Conservation (phyloP, 2,329 filamentous ascomycete genomes). For the Aotearoamyces nothofagi region DNA sequence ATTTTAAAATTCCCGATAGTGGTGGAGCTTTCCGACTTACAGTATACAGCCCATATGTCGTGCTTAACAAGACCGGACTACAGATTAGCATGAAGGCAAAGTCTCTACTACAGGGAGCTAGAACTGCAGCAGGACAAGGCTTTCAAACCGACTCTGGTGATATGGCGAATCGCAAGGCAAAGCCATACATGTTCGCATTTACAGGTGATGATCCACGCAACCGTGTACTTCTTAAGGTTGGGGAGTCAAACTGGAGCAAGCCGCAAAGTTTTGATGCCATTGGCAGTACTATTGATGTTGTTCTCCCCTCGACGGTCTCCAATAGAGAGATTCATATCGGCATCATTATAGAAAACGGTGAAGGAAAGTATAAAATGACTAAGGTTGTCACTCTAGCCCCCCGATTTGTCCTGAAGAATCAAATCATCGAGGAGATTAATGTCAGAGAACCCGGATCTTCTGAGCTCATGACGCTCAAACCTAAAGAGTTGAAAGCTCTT, state of each 20-base stretch:
- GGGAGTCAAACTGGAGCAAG: constrained; percentile 89
- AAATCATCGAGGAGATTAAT: constrained; percentile 73
- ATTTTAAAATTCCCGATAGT: constrained; percentile 77
- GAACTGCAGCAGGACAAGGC: constrained; percentile 68
- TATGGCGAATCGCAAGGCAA: constrained; percentile 49
- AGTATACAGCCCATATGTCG: constrained; percentile 85
- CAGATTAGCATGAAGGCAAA: constrained; percentile 81
- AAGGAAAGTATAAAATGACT: constrained; percentile 95
- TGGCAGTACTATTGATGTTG: constrained; percentile 78
- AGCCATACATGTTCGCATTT: constrained; percentile 95
- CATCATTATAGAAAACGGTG: constrained; percentile 74
- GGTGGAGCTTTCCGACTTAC: constrained; percentile 94
- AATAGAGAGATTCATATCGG: constrained; percentile 80
- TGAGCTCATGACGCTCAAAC: constrained; percentile 61
- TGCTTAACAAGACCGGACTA: constrained; percentile 89
- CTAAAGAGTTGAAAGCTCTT: constrained; percentile 69
- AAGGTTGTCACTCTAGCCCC: constrained; percentile 91
- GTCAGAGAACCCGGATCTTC: constrained; percentile 88
- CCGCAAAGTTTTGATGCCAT: constrained; percentile 97
- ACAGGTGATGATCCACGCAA: constrained; percentile 81
- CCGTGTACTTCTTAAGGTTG: constrained; percentile 72
- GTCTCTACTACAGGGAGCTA: constrained; percentile 71
- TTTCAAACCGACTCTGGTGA: constrained; percentile 34
- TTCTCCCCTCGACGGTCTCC: constrained; percentile 56
- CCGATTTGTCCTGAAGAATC: constrained; percentile 88